Conservation (phyloP, 106 monocot genomes). For the Dendrobium catenatum region DNA sequence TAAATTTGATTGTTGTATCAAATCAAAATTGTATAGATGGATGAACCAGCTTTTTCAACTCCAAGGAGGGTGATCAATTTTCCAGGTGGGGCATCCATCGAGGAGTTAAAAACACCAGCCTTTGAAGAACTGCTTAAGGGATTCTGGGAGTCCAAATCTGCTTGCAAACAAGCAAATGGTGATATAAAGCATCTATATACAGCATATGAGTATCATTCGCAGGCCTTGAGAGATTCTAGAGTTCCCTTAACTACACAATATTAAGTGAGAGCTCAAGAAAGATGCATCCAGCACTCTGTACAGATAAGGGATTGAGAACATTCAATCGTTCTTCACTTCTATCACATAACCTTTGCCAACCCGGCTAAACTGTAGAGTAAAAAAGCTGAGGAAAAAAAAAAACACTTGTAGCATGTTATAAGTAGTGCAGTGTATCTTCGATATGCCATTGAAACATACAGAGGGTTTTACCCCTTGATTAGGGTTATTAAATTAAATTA, state of each 20-base stretch:
- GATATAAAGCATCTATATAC: slow-evolving; percentile 36
- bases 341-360: neutral
- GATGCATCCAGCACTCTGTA: neutral
- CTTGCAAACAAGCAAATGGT: slow-evolving; percentile 43
- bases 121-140: slow-evolving; percentile 66
- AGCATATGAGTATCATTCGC: slow-evolving; percentile 23
- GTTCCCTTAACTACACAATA: slow-evolving; percentile 44
- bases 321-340: neutral
- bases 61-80: slow-evolving; percentile 46
- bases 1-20: neutral
- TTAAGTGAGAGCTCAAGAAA: slow-evolving; percentile 5
- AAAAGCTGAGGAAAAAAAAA: neutral
- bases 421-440: neutral
- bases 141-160: slow-evolving; percentile 44
- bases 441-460: neutral
- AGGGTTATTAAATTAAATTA: neutral
- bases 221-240: slow-evolving; percentile 38
- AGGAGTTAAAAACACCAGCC: slow-evolving; percentile 61
- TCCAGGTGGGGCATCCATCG: slow-evolving; percentile 49
- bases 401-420: neutral
- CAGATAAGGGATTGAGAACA: neutral
- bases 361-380: neutral
- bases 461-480: neutral
- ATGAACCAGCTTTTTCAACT: slow-evolving; percentile 69
- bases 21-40: slow-evolving; percentile 31